Base-by-base conservation (phyloP, 345 rosid species). In the Populus alba region DNA sequence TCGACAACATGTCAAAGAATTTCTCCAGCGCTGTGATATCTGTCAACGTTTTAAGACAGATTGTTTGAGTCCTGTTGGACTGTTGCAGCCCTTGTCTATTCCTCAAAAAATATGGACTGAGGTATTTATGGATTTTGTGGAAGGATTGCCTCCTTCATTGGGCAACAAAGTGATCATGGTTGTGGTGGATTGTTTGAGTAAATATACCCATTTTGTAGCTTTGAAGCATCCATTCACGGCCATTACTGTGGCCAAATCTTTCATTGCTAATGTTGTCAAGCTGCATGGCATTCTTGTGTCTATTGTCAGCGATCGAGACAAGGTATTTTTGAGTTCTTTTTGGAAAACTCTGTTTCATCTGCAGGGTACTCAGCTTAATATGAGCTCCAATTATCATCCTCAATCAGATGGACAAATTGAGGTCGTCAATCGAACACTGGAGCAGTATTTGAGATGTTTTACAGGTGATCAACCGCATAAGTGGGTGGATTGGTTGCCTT, bases 51-150 rank as follows among this genome's bases (percentile, higher is more conserved):
- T 23, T 11, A 51, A 71, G 5, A 3, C 37, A 2, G 63, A 51
- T 0, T 11, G 13, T 71, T 2, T 29, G 16, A 16, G 12, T 3
- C 3, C 16, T 0, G 25, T 2, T 0, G 63, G 63, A 0, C 4
- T 71, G 20, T 2, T 71, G 1, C 74, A 51, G 7, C 74, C 74
- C 2, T 18, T 71, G 4, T 23, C 23, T 1, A 27, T 71, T 7
- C 62, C n/a, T n/a, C 63, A 1, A 22, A 49, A 6, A 3, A n/a
- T 29, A 0, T 71, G 43, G 20, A 6, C 12, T 5, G 18, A 65
- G 0, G 49, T 72, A 0, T 62, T 57, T 0, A 62, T 78, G 51
- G 66, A 78, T 35, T 78, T 63, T 8, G 20, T 78, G 1, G 23
- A 31, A 22, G 65, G 51, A 0, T 1, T 71, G 9, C 76, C 67